Percentiles rank a stretch among this genome's conserved stretches.
Conservation (phyloP, 2,329 filamentous ascomycete species). For the Didymella arachidicola region DNA sequence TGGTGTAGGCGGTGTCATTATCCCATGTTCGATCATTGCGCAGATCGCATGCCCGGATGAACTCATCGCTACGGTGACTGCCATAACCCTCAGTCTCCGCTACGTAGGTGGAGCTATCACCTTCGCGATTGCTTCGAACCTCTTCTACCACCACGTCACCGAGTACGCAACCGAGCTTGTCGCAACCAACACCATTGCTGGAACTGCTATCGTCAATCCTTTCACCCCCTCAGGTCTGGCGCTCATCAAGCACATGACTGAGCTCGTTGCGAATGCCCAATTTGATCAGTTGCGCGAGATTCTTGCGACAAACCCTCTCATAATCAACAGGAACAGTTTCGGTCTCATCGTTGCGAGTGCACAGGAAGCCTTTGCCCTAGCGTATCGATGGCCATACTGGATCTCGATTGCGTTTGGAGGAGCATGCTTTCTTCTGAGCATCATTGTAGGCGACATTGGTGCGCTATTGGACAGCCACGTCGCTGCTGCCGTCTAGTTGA, state of each 20-base stretch:
- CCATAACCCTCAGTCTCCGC: slow-evolving; percentile 73
- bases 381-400: slow-evolving; percentile 69
- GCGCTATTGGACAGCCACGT: slow-evolving; percentile 29
- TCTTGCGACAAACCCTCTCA: slow-evolving; percentile 55
- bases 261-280: slow-evolving; percentile 53
- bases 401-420: slow-evolving; percentile 68
- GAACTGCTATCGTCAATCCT: slow-evolving; percentile 55
- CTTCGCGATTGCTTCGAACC: slow-evolving; percentile 60
- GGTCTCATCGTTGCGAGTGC: slow-evolving; percentile 60
- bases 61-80: slow-evolving; percentile 72
- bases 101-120: slow-evolving; percentile 72
- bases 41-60: slow-evolving; percentile 75
- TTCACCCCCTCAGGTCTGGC: slow-evolving; percentile 51
- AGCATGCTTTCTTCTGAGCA: slow-evolving; percentile 63
- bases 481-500: slow-evolving; percentile 14
- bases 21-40: slow-evolving; percentile 72
- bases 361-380: slow-evolving; percentile 64
- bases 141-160: slow-evolving; percentile 41
- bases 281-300: slow-evolving; percentile 50
- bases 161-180: slow-evolving; percentile 31
- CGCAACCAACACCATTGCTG: slow-evolving; percentile 56
- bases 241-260: slow-evolving; percentile 56
- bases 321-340: slow-evolving; percentile 55
- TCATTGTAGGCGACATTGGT: slow-evolving; percentile 66
- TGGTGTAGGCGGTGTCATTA: slow-evolving; percentile 72